phyloP scores from a whole-genome alignment of 345 rosid genomes.

The Brassica carinata region DNA sequence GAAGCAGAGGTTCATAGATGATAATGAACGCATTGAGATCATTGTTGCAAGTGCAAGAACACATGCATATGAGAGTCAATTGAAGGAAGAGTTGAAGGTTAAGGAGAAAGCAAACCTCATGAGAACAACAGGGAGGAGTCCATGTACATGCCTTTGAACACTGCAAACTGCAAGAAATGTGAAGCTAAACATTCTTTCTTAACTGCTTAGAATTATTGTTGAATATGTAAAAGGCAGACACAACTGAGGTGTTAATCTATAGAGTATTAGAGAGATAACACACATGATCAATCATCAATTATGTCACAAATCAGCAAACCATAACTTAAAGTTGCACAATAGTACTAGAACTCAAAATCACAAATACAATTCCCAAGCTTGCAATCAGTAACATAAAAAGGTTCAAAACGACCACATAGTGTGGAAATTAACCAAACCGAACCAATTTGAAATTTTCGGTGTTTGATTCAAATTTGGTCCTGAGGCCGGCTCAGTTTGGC shows the following conservation, averaged over 20 bases:
- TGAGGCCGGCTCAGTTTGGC: not conserved
- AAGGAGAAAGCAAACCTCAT: slow-evolving; percentile 66
- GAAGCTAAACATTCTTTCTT: slow-evolving; percentile 20
- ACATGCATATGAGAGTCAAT: slow-evolving; percentile 54
- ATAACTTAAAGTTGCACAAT: slow-evolving; percentile 26
- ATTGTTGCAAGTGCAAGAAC: slow-evolving; percentile 59
- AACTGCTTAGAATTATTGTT: not conserved
- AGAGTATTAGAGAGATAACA: not conserved
- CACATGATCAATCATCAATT: slow-evolving; percentile 11
- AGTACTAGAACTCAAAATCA: slow-evolving; percentile 27
- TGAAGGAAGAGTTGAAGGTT: slow-evolving; percentile 58
- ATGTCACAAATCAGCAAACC: slow-evolving; percentile 20
- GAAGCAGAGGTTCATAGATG: slow-evolving; percentile 40
- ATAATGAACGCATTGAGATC: slow-evolving; percentile 49
- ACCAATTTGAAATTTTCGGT: too few relatives aligned
- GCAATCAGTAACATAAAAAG: slow-evolving; percentile 8
- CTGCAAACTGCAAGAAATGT: slow-evolving; percentile 22
- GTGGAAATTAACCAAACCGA: not conserved
- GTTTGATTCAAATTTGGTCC: too few relatives aligned
- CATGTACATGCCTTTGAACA: slow-evolving; percentile 56
- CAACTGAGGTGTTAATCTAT: not conserved
- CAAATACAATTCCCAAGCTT: slow-evolving; percentile 20
- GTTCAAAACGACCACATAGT: not conserved
- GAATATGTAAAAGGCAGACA: slow-evolving; percentile 12
- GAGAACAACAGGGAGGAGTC: slow-evolving; percentile 59